Evolutionary conservation across 352 stramenopile species (phyloP), one percentile per base, ranked within the genome.

Genomic region (Phytophthora fragariaefolia): DNA sequence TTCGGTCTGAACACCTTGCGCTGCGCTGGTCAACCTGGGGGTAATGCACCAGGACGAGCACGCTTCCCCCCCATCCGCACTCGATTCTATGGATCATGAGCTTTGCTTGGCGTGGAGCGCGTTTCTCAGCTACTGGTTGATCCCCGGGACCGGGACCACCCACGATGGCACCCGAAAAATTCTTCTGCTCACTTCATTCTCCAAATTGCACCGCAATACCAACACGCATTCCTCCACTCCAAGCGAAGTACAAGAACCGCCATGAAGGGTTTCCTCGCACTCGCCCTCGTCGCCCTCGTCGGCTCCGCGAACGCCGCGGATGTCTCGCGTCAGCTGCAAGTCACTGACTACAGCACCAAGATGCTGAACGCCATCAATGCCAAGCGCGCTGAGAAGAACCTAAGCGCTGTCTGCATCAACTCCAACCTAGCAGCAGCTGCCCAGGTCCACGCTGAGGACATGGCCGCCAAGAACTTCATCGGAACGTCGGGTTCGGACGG

Each of bases 361-460:
- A 45, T 83, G 18, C 42, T 77, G 24, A 24, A 47, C 34, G 68
- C 68, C 7, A 52, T 85, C 27, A 85, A 85, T 53, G 56, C 47
- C 49, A 80, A 79, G 63, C 76, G 76, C 45, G 49, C 63, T 7
- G 59, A 80, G 43, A 72, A 76, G 34, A 65, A 69, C 1, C 71
- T 80, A 24, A 20, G 34, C 12, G 38, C 54, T 13, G 71, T 85
- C 24, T 82, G 76, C 49, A 67, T 79, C 58, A 85, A 82, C 74
- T 38, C 55, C 47, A 77, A 77, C 45, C 59, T 77, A 3, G 54
- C 58, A 8, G 32, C 28, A 12, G 67, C 70, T 6, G 65, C 70
- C 12, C 70, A 74, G 52, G 27, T 30, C 17, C 54, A 71, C 30
- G 70, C 65, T 1, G 32, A 27, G 38, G 70, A 74, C 55, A 77